Evolutionary conservation across 306 rosid genomes (phyloP).

Genomic region (Echinosophora koreensis): DNA sequence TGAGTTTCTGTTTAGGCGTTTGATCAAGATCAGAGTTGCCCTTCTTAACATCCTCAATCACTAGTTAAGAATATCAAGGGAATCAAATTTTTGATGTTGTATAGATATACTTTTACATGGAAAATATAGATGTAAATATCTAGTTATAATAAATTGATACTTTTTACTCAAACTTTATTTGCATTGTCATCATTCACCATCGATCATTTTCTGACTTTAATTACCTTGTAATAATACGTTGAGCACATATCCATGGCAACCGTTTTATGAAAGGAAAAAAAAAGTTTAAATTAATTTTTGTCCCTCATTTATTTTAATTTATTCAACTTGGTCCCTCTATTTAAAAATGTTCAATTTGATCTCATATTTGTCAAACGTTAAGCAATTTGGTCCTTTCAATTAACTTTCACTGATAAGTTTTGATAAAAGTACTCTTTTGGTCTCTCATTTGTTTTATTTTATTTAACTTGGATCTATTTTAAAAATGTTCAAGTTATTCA

Average conservation of each 20-base stretch:
- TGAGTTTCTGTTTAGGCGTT: constrained; percentile 36
- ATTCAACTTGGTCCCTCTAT: no score
- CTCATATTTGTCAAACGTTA: no score
- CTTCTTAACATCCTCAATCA: constrained; percentile 47
- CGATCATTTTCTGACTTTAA: neutral
- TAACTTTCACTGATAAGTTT: no score
- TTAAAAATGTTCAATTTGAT: no score
- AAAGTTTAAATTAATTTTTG: no score
- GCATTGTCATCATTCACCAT: neutral
- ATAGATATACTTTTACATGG: constrained; percentile 9
- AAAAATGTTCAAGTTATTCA: no score
- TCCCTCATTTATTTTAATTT: no score
- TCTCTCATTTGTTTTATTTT: no score
- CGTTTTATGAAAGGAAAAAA: no score
- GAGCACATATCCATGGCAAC: neutral
- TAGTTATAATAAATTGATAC: neutral
- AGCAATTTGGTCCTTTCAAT: no score
- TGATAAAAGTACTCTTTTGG: no score
- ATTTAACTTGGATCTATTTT: no score
- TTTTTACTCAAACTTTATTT: neutral
- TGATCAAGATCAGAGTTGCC: constrained; percentile 46
- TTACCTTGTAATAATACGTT: neutral
- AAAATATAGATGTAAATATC: constrained; percentile 2
- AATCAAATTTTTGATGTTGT: constrained; percentile 1
- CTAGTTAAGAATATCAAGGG: neutral